Evolutionary conservation across 345 rosid species (phyloP).

Genomic region (Dimocarpus longan): DNA sequence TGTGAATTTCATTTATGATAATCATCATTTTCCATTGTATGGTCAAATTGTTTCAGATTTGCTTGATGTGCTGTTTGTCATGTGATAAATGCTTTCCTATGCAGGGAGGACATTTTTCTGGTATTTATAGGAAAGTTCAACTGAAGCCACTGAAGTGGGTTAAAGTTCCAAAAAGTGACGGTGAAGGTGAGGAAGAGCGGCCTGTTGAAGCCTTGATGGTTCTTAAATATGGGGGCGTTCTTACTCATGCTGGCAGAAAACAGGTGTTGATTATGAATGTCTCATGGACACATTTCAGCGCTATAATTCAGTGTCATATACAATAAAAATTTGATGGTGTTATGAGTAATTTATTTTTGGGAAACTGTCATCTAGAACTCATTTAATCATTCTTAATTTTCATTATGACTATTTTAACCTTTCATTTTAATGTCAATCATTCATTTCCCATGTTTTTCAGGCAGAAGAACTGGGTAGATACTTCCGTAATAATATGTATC

Average conservation of each 20-base stretch:
- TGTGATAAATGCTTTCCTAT: slow-evolving; percentile 25
- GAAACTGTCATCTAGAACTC: not conserved
- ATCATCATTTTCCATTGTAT: not conserved
- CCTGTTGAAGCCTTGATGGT: slow-evolving; percentile 99
- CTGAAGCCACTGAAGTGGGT: slow-evolving; percentile 94
- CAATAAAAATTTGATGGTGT: not conserved
- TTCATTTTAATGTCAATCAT: slow-evolving; percentile 11
- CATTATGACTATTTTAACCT: not conserved
- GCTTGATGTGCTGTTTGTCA: slow-evolving; percentile 8
- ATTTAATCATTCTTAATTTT: not conserved
- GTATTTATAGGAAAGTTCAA: slow-evolving; percentile 98
- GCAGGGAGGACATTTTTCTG: slow-evolving; percentile 99
- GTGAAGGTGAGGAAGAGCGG: slow-evolving; percentile 95
- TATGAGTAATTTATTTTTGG: slow-evolving; percentile 8
- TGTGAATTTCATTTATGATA: not conserved
- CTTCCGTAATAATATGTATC: slow-evolving; percentile 97
- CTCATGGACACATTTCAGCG: slow-evolving; percentile 2
- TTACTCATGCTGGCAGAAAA: slow-evolving; percentile 99
- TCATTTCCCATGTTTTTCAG: slow-evolving; percentile 42
- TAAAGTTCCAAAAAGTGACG: slow-evolving; percentile 67
- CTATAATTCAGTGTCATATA: slow-evolving; percentile 1
- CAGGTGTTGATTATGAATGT: slow-evolving; percentile 54
- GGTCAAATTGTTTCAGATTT: not conserved
- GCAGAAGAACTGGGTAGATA: slow-evolving; percentile 99
- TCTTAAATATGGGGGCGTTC: slow-evolving; percentile 98